Percentiles rank a stretch among this genome's conserved stretches.
Evolutionary conservation across 176 grass and related monocot genomes (phyloP).

Genomic region (Oryza australiensis): DNA sequence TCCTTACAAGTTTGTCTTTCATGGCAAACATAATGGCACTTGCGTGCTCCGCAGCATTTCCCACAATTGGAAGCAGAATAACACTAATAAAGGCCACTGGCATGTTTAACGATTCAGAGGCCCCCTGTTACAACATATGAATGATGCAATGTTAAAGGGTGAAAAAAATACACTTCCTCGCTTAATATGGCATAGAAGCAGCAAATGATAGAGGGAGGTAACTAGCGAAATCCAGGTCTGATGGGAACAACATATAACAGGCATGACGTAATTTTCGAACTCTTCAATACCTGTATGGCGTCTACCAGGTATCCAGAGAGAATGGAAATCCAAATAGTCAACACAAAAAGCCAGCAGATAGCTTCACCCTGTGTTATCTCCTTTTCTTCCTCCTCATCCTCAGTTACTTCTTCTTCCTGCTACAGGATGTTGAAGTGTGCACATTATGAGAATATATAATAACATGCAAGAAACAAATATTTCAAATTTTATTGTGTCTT

Average conservation of each 20-base stretch:
- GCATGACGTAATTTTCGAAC: not conserved
- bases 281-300: constrained; percentile 82
- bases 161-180: not conserved
- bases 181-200: not conserved
- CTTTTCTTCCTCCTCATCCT: constrained; percentile 60
- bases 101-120: constrained; percentile 89
- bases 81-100: constrained; percentile 97
- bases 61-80: constrained; percentile 98
- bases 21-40: constrained; percentile 99
- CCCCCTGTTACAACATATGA: constrained; percentile 64
- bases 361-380: constrained; percentile 92
- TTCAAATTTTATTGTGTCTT: constrained; percentile 1
- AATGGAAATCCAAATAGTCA: constrained; percentile 97
- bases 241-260: constrained; percentile 16
- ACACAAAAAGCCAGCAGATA: constrained; percentile 76
- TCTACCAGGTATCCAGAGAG: constrained; percentile 96
- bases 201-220: not conserved
- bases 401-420: constrained; percentile 57
- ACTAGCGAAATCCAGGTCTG: not conserved
- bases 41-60: constrained; percentile 97
- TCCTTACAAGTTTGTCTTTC: constrained; percentile 95
- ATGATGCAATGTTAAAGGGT: constrained; percentile 31
- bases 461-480: not conserved
- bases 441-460: not conserved
- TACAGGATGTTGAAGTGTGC: constrained; percentile 19